These are phyloP conservation scores for Physcomitrellopsis africana DNA, from an alignment of 225 moss, liverwort and hornwort genomes.

Conservation along the genomic window DNA sequence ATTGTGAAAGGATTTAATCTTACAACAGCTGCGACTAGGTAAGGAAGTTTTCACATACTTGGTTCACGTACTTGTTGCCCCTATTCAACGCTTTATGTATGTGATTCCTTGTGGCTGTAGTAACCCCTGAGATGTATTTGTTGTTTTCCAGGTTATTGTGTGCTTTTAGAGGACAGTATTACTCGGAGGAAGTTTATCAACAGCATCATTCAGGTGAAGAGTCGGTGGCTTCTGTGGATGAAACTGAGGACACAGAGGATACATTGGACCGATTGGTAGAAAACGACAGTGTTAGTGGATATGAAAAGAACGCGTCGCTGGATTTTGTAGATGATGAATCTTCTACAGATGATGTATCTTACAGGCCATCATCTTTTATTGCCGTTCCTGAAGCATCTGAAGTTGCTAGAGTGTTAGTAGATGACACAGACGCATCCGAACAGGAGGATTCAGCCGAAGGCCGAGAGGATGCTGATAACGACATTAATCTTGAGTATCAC, in stretches of 20 bases:
- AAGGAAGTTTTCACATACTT: background rate
- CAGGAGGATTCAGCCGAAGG: background rate
- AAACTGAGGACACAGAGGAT: constrained; percentile 5
- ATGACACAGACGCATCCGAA: background rate
- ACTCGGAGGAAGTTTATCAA: constrained; percentile 24
- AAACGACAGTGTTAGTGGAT: background rate
- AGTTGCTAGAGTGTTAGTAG: background rate
- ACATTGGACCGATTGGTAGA: background rate
- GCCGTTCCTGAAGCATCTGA: background rate
- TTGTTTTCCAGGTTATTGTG: constrained; percentile 47
- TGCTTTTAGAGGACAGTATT: constrained; percentile 51
- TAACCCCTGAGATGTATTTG: background rate
- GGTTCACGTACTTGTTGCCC: background rate
- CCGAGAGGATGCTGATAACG: background rate
- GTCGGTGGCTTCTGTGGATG: constrained; percentile 27
- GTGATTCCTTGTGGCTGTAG: background rate
- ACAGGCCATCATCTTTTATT: background rate
- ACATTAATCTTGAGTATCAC: background rate
- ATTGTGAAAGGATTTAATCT: constrained; percentile 65
- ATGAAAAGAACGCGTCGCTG: background rate
- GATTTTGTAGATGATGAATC: background rate
- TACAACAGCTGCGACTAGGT: constrained; percentile 53
- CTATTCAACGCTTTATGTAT: background rate
- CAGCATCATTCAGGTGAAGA: constrained; percentile 15
- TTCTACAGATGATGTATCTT: background rate